Evolutionary conservation across 805 yeast species (phyloP), one percentile per base, ranked within the genome.

Genomic region (Wickerhamiella nectarea): DNA sequence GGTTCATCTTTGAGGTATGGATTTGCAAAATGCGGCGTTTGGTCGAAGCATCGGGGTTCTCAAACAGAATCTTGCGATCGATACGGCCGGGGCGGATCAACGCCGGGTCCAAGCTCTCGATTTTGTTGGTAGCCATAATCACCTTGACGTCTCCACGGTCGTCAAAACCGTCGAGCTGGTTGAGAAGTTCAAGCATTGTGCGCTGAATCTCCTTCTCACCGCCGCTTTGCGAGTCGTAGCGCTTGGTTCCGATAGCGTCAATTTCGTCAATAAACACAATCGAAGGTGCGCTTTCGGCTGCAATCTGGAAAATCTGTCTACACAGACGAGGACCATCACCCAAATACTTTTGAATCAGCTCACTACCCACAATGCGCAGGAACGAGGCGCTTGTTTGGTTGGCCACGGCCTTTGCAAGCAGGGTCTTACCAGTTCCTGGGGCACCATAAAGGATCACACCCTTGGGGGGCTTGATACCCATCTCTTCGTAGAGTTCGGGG

Each of bases 401-500:
- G 3, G 98, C 98, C 38, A 91, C 98, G 0, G 98, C 98, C 63
- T 87, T 89, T 11, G 97, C 97, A 53, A 89, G 70, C 47, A 89
- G 68, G 0, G 97, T 89, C 63, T 89, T 89, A 55, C 97, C 97
- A 3, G 97, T 89, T 64, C 97, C 97, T 28, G 97, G 97, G 0
- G 96, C 93, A 57, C 97, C 97, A 60, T 89, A 89, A 46, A 89
- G 70, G 54, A 89, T 87, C 42, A 89, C 97, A 67, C 97, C 97
- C 67, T 89, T 89, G 43, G 97, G 97, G 10, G 96, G 97, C 58
- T 87, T 86, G 57, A 89, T 89, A 56, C 97, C 97, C 96, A 89
- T 87, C 63, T 87, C 96, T 66, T 91, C 95, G 64, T 87, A 89
- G 55, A 89, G 68, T 62, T 89, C 97, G 0, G 97, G 97, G 64